Percentiles rank a stretch among this genome's conserved stretches.
Evolutionary conservation across 805 yeast species (phyloP).

Genomic region (Monosporozyma servazzii): DNA sequence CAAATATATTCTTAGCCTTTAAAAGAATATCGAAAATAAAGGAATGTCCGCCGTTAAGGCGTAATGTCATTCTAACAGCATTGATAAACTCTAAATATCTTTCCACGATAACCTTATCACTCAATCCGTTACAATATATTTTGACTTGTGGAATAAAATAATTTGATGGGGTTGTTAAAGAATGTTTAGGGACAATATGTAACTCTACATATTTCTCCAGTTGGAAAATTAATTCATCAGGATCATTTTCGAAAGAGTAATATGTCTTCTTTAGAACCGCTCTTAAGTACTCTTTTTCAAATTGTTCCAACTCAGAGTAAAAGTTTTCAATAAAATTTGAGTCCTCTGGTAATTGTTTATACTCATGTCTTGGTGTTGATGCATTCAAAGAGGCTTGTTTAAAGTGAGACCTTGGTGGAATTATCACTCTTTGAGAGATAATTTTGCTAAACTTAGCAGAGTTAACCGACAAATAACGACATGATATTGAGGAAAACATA

Average conservation of each 20-base stretch:
- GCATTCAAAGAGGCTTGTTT: slow-evolving; percentile 2
- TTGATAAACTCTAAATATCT: slow-evolving; percentile 32
- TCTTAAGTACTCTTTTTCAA: slow-evolving; percentile 13
- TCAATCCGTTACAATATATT: slow-evolving; percentile 7
- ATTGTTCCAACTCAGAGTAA: slow-evolving; percentile 33
- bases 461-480: not conserved
- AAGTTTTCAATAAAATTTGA: slow-evolving; percentile 40
- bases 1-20: slow-evolving; percentile 41
- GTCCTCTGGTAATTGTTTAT: slow-evolving; percentile 45
- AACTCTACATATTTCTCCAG: slow-evolving; percentile 33
- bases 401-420: slow-evolving; percentile 17
- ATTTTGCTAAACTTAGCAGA: slow-evolving; percentile 2
- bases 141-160: not conserved
- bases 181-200: slow-evolving; percentile 21
- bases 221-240: slow-evolving; percentile 33
- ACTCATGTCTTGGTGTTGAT: slow-evolving; percentile 19
- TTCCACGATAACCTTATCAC: slow-evolving; percentile 18
- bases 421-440: slow-evolving; percentile 15
- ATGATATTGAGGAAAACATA: not conserved
- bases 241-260: slow-evolving; percentile 33
- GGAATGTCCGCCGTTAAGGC: slow-evolving; percentile 50
- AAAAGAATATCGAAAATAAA: slow-evolving; percentile 49
- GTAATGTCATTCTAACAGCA: slow-evolving; percentile 36
- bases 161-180: not conserved
- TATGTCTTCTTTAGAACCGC: slow-evolving; percentile 25